Evolutionary conservation across 257 asterid genomes (phyloP).

Genomic region (Apocynum venetum): DNA sequence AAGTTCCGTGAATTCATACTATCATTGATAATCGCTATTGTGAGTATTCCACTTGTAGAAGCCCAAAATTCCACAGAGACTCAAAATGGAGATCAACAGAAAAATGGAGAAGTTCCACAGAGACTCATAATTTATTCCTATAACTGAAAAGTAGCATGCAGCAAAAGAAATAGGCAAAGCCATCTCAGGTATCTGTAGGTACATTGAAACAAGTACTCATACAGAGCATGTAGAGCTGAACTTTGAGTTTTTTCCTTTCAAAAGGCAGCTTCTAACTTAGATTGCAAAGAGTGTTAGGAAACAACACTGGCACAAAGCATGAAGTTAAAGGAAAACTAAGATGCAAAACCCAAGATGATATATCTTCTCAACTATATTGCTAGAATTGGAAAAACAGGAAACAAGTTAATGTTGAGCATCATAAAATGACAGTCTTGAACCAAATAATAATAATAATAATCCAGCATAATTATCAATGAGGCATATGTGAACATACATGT

Average conservation of each 20-base stretch:
- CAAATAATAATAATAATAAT: neutral
- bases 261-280: neutral
- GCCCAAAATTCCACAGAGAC: neutral
- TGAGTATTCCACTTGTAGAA: neutral
- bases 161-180: neutral
- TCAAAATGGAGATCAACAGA: neutral
- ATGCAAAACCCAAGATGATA: neutral
- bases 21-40: neutral
- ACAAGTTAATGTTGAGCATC: neutral
- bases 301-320: neutral
- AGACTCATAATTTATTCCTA: neutral
- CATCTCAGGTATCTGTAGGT: neutral
- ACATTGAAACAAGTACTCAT: neutral
- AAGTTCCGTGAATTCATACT: neutral
- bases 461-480: neutral
- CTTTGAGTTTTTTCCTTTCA: neutral
- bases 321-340: neutral
- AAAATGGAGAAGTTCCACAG: neutral
- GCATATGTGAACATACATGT: neutral
- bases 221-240: neutral
- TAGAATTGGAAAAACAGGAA: too few species aligned
- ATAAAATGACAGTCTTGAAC: neutral
- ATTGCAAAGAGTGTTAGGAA: neutral
- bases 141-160: neutral
- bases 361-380: neutral